Base-by-base conservation (phyloP, 2,329 filamentous ascomycete genomes). In the Ceratocystis variospora region DNA sequence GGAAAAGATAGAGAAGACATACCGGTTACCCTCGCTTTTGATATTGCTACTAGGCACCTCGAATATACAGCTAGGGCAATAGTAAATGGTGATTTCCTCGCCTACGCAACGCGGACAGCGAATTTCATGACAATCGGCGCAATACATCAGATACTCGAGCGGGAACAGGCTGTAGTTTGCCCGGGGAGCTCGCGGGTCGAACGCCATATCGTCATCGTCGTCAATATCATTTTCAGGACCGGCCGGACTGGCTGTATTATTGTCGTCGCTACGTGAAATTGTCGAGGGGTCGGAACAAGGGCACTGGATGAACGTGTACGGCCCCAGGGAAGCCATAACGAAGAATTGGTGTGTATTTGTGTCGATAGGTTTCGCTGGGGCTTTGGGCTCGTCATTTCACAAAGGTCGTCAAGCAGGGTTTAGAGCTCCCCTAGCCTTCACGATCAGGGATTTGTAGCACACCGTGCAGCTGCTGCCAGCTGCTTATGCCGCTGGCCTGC, bases 121-220 rank as follows among this genome's bases (percentile, higher is more conserved):
- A 69, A 97, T 96, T 76, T 96, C 88, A 74, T 96, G 90, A 75
- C 94, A 99, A 74, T 97, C 94, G 74, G 96, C 93, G 79, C 94
- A 99, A 78, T 96, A 99, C 50, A 97, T 82, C 31, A 99, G 83
- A 73, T 96, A 87, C 73, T 97, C 93, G 57, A 96, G 85, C 0
- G 94, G 93, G 73, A 93, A 96, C 41, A 99, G 80, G 70, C 90
- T 92, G 79, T 90, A 97, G 75, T 91, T 94, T 67, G 94, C 89
- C 46, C 92, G 87, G 17, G 89, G 84, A 68, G 87, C 86, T 71
- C 88, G 86, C 1, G 94, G 91, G 73, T 99, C 89, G 75, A 99
- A 96, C 3, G 89, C 87, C 69, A 82, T 81, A 67, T 90, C 89
- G 70, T 90, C 87, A 68, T 90, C 86, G 33, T 82, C 74, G 64